Percentiles rank a stretch among this genome's conserved stretches.
These are phyloP conservation scores for Sarocladiaceae sp. DNA, from an alignment of 2,329 filamentous ascomycete genomes.

Conservation along the genomic window DNA sequence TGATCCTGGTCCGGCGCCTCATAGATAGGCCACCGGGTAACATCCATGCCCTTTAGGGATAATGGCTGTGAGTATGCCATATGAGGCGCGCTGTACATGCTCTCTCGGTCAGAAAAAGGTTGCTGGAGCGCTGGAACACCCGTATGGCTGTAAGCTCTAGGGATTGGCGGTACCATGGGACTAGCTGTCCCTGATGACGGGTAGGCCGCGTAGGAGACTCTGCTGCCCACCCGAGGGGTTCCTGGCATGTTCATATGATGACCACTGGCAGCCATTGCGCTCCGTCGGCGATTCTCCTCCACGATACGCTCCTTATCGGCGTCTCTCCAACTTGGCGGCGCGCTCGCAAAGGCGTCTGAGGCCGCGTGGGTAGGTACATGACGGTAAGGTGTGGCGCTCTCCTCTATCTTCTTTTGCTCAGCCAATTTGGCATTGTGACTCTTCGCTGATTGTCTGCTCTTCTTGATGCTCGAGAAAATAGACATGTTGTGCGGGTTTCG, in stretches of 20 bases:
- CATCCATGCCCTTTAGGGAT: constrained; percentile 38
- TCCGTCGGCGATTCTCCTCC: constrained; percentile 44
- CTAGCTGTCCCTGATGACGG: constrained; percentile 31
- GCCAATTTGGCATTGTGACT: constrained; percentile 43
- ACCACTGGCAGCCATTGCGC: constrained; percentile 34
- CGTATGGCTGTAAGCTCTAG: constrained; percentile 37
- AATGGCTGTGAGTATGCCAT: constrained; percentile 16
- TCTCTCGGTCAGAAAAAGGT: constrained; percentile 18
- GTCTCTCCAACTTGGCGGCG: constrained; percentile 43
- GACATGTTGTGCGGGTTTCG: constrained; percentile 36
- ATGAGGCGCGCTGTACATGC: constrained; percentile 24
- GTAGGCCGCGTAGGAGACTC: constrained; percentile 41
- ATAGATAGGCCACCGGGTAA: constrained; percentile 23
- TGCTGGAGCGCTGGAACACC: constrained; percentile 18
- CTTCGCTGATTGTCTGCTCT: constrained; percentile 48
- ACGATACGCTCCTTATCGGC: constrained; percentile 41
- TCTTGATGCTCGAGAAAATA: constrained; percentile 48
- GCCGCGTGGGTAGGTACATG: constrained; percentile 59
- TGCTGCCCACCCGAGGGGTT: constrained; percentile 40
- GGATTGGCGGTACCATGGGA: constrained; percentile 30
- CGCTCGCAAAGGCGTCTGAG: constrained; percentile 48
- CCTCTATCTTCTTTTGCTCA: constrained; percentile 39
- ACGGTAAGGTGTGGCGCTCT: constrained; percentile 39
- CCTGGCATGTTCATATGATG: constrained; percentile 31
- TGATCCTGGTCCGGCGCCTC: constrained; percentile 29